Evolutionary conservation across 192 early-diverging fungal genomes (phyloP).

Genomic region (Podila horticola): DNA sequence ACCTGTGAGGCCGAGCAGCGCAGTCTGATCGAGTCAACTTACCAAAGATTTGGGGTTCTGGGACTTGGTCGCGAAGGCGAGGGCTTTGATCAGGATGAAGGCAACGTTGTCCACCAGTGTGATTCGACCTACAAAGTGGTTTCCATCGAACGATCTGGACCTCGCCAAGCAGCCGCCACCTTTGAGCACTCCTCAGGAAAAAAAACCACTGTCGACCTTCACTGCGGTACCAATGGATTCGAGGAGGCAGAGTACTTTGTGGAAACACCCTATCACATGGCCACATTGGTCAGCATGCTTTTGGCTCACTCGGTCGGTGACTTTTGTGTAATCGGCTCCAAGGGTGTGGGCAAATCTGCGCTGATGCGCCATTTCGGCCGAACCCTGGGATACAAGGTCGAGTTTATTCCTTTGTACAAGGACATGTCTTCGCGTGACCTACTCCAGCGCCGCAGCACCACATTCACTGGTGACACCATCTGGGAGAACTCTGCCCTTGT

Average conservation of each 20-base stretch:
- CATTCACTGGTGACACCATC: conserved; percentile 73
- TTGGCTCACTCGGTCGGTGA: conserved; percentile 68
- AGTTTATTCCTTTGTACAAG: conserved; percentile 78
- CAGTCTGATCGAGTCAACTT: conserved; percentile 68
- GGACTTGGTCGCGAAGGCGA: conserved; percentile 57
- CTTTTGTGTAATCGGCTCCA: conserved; percentile 77
- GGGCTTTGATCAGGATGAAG: conserved; percentile 34
- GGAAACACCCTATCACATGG: conserved; percentile 66
- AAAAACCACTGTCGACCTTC: conserved; percentile 31
- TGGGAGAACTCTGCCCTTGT: conserved; percentile 82
- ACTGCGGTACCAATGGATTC: conserved; percentile 57
- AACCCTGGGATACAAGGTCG: conserved; percentile 64
- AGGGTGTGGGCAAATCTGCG: conserved; percentile 80
- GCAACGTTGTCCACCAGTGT: conserved; percentile 46
- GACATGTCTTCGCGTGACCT: conserved; percentile 87
- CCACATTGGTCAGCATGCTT: conserved; percentile 63
- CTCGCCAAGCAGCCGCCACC: conserved; percentile 16
- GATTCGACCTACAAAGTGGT: conserved; percentile 56
- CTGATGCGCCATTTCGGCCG: conserved; percentile 69
- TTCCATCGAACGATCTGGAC: conserved; percentile 38
- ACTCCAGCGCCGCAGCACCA: conserved; percentile 78
- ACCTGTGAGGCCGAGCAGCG: conserved; percentile 68
- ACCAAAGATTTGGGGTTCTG: conserved; percentile 65
- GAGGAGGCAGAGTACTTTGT: conserved; percentile 63
- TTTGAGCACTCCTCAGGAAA: conserved; percentile 52